phyloP scores from a whole-genome alignment of 2,329 filamentous ascomycete genomes.

The Cephalotrichum gorgonifer region DNA sequence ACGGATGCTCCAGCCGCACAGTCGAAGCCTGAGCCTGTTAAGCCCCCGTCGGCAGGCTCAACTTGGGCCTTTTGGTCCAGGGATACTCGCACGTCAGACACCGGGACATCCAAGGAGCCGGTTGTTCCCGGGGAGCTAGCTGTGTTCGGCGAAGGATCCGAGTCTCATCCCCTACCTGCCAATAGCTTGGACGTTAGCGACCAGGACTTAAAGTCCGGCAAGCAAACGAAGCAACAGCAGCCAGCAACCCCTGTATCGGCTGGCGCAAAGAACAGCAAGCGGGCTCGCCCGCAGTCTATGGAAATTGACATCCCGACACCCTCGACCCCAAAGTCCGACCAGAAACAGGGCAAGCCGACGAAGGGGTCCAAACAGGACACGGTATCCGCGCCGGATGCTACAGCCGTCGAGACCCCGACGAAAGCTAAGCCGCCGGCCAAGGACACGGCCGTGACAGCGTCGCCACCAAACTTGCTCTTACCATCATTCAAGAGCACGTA shows the following conservation, averaged over 20 bases:
- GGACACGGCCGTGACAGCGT: constrained; percentile 5
- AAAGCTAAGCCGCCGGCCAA: constrained; percentile 23
- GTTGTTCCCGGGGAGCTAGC: constrained; percentile 41
- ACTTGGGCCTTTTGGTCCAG: constrained; percentile 78
- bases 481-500: constrained; percentile 64
- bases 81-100: constrained; percentile 32
- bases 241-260: constrained; percentile 17
- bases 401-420: constrained; percentile 1
- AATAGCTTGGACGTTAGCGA: constrained; percentile 30
- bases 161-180: constrained; percentile 41
- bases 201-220: constrained; percentile 15
- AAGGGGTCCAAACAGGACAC: not conserved
- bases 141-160: constrained; percentile 44
- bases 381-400: not conserved
- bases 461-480: constrained; percentile 52
- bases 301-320: constrained; percentile 30
- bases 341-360: constrained; percentile 6
- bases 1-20: constrained; percentile 23
- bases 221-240: constrained; percentile 13
- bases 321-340: constrained; percentile 16
- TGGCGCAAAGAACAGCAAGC: constrained; percentile 30
- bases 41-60: constrained; percentile 35
- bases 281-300: constrained; percentile 34
- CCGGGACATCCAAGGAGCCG: constrained; percentile 11
- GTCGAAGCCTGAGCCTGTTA: constrained; percentile 24